Conservation (phyloP, 2,329 filamentous ascomycete genomes). For the Dothistroma septosporum region DNA sequence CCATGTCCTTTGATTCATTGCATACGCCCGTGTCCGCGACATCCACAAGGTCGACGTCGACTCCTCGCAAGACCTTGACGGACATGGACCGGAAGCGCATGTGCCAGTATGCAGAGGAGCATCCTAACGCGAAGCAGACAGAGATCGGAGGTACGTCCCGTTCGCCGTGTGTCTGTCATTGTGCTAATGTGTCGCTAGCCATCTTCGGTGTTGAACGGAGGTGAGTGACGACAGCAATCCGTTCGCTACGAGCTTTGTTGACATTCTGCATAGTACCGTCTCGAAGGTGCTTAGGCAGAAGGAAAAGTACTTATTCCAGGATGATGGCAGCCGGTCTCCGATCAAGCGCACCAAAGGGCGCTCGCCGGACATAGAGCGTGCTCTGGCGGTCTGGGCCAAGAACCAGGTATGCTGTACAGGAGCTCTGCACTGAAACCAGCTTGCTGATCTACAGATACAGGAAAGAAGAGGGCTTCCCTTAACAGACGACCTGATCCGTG, state of each 20-base stretch:
- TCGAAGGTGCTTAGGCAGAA: slow-evolving; percentile 94
- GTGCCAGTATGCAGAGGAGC: slow-evolving; percentile 88
- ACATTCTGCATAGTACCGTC: slow-evolving; percentile 67
- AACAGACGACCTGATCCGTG: slow-evolving; percentile 75
- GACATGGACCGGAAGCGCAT: slow-evolving; percentile 86
- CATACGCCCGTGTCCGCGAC: slow-evolving; percentile 51
- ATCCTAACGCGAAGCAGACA: slow-evolving; percentile 87
- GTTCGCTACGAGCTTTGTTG: neutral
- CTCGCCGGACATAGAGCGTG: slow-evolving; percentile 85
- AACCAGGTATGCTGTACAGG: slow-evolving; percentile 45
- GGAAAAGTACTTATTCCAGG: slow-evolving; percentile 84
- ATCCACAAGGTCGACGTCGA: slow-evolving; percentile 39
- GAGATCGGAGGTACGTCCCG: slow-evolving; percentile 75
- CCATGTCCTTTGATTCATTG: slow-evolving; percentile 49
- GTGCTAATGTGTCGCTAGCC: slow-evolving; percentile 48
- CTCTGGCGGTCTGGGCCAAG: slow-evolving; percentile 79
- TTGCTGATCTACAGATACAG: slow-evolving; percentile 38
- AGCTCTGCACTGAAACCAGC: neutral
- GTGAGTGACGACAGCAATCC: slow-evolving; percentile 49
- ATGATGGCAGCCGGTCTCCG: slow-evolving; percentile 73
- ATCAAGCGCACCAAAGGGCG: slow-evolving; percentile 81
- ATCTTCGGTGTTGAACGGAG: slow-evolving; percentile 96
- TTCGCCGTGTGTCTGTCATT: neutral
- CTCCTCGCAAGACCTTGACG: slow-evolving; percentile 67
- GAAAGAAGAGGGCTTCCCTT: slow-evolving; percentile 70